Evolutionary conservation across 768 basidiomycete species (phyloP), one percentile per base, ranked within the genome.

Genomic region (Fomitopsis serialis): DNA sequence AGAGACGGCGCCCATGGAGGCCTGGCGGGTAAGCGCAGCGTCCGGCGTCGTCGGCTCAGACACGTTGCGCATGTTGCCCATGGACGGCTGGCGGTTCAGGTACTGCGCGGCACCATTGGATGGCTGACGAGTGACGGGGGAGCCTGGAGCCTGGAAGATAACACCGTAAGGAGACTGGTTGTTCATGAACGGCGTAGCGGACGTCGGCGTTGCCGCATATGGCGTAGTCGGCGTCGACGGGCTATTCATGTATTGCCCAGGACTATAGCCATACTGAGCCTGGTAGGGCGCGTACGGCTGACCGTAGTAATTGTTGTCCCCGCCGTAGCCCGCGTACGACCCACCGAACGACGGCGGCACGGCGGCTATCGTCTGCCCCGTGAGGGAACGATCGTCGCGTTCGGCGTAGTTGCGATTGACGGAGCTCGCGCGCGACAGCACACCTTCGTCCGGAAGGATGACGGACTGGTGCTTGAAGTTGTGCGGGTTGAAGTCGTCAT

Each of bases 381-480:
- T 74, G 37, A 85, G 85, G 25, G 76, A 73, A n/a, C 85, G 84
- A 17, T 84, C 81, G 21, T 80, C 77, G 17, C 79, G 79, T 25
- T 67, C 61, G 2, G 55, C n/a, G 24, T 49, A 42, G 3, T 58
- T 68, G 21, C 69, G 68, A 50, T 70, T 63, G 43, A 66, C 29
- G 23, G 55, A 61, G 70, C 52, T 73, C 73, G 43, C 72, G 69
- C 43, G 71, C 71, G 74, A 58, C 15, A 32, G 50, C 52, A 23
- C 37, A 17, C 56, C 61, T 19, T 85, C 84, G 45, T 80, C 72
- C 22, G 82, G 69, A 22, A 87, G 65, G 15, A 82, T 63, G n/a
- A 78, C 79, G 13, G 87, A 88, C 57, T 78, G 75, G 49, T 83
- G 81, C 48, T 80, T 78, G 75, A 87, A 87, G 10, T 76, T 76